Conservation (phyloP, 305 asterid species). For the Caryopteris hybrid region DNA sequence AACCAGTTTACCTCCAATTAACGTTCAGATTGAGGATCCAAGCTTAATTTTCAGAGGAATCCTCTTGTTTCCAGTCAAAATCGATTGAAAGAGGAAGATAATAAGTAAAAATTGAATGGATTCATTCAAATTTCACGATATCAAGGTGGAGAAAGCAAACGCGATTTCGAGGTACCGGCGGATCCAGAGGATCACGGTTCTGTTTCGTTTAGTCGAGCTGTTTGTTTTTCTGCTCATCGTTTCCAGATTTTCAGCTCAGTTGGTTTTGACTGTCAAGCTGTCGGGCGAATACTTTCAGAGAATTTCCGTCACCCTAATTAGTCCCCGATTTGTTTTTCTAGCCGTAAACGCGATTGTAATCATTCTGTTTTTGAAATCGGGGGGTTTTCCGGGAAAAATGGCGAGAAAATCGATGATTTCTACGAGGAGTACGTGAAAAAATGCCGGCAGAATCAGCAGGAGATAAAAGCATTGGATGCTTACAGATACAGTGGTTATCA, state of each 20-base stretch:
- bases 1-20: too few relatives aligned
- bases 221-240: slow-evolving; percentile 35
- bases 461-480: not conserved
- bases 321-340: slow-evolving; percentile 67
- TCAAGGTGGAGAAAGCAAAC: slow-evolving; percentile 55
- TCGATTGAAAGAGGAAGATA: not conserved
- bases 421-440: slow-evolving; percentile 65
- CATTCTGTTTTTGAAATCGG: slow-evolving; percentile 52
- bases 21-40: not conserved
- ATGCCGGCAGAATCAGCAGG: slow-evolving; percentile 30
- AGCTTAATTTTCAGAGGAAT: too few relatives aligned
- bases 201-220: slow-evolving; percentile 52
- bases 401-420: slow-evolving; percentile 29
- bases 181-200: slow-evolving; percentile 28
- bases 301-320: slow-evolving; percentile 33
- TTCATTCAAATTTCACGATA: slow-evolving; percentile 33
- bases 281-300: slow-evolving; percentile 39
- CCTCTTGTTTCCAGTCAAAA: not conserved
- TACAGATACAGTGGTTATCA: not conserved
- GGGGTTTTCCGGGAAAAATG: slow-evolving; percentile 36
- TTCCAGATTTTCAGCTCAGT: slow-evolving; percentile 40
- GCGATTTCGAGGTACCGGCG: slow-evolving; percentile 37
- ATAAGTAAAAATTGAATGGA: too few relatives aligned
- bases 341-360: slow-evolving; percentile 64
- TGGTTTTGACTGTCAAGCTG: slow-evolving; percentile 26